phyloP scores from a whole-genome alignment of 768 basidiomycete species.

The Collybiopsis luxurians region DNA sequence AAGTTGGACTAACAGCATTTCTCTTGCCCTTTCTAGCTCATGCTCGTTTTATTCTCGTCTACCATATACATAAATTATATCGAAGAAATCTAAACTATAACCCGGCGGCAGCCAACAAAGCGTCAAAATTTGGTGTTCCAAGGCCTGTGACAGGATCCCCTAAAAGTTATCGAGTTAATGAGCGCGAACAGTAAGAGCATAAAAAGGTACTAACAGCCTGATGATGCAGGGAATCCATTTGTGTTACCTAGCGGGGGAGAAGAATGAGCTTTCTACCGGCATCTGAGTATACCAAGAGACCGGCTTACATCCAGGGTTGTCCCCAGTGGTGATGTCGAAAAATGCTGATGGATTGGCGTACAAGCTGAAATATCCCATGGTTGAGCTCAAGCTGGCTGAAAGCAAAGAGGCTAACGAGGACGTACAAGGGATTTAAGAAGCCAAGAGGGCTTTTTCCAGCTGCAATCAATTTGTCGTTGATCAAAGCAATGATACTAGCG shows the following conservation, averaged over 20 bases:
- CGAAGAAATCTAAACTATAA: no score
- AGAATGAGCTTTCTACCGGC: not conserved
- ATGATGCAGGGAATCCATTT: not conserved
- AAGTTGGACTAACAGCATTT: no score
- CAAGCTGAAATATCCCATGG: no score
- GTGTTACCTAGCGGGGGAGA: not conserved
- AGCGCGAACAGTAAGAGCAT: no score
- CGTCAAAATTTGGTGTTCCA: not conserved
- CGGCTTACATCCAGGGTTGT: not conserved
- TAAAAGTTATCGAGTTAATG: no score
- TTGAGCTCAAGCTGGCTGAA: no score
- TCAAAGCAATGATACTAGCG: slow-evolving; percentile 35
- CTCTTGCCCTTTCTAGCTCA: no score
- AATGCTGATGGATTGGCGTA: slow-evolving; percentile 4
- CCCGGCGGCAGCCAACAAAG: not conserved
- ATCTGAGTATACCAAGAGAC: not conserved
- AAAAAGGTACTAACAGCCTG: not conserved
- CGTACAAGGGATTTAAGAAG: slow-evolving; percentile 3
- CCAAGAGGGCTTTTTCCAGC: slow-evolving; percentile 2
- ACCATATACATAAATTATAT: no score
- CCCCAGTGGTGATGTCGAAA: not conserved
- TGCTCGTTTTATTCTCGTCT: no score
- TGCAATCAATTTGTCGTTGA: not conserved
- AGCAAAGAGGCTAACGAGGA: not conserved
- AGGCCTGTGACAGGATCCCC: slow-evolving; percentile 23